Evolutionary conservation across 805 yeast genomes (phyloP).

Genomic region (Maudiozyma turicensis): DNA sequence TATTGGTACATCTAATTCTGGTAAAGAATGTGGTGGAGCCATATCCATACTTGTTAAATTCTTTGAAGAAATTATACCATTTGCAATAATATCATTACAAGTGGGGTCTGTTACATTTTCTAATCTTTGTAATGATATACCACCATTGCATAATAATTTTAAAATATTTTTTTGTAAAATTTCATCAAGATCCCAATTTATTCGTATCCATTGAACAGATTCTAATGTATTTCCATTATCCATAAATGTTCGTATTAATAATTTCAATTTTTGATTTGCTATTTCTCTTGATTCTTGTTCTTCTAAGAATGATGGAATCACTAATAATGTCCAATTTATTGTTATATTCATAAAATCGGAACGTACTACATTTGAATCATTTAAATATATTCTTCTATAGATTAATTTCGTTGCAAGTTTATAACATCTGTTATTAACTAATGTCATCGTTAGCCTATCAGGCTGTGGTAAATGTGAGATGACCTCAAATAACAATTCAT

Average conservation of each 20-base stretch:
- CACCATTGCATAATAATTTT: slow-evolving; percentile 19
- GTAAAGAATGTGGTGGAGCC: slow-evolving; percentile 32
- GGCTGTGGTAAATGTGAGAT: slow-evolving; percentile 30
- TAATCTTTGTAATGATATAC: slow-evolving; percentile 26
- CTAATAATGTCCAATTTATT: slow-evolving; percentile 32
- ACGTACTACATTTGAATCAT: slow-evolving; percentile 33
- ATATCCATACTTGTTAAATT: slow-evolving; percentile 28
- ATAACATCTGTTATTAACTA: slow-evolving; percentile 24
- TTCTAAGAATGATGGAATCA: slow-evolving; percentile 17
- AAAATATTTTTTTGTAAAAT: slow-evolving; percentile 26
- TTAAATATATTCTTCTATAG: slow-evolving; percentile 32
- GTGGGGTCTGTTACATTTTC: slow-evolving; percentile 35
- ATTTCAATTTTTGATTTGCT: slow-evolving; percentile 25
- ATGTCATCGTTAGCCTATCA: slow-evolving; percentile 25
- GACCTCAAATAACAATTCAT: slow-evolving; percentile 25
- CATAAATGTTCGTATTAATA: slow-evolving; percentile 22
- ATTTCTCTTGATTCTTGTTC: slow-evolving; percentile 23
- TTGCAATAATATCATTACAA: slow-evolving; percentile 29
- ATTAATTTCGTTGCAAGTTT: slow-evolving; percentile 26
- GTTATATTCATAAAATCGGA: slow-evolving; percentile 30
- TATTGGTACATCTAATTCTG: slow-evolving; percentile 22
- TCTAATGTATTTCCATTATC: slow-evolving; percentile 17
- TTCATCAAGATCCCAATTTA: slow-evolving; percentile 35
- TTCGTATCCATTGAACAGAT: slow-evolving; percentile 31
- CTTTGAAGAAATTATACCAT: slow-evolving; percentile 17